These are phyloP conservation scores for Quercus tomentella DNA, from an alignment of 331 rosid genomes.

Conservation along the genomic window DNA sequence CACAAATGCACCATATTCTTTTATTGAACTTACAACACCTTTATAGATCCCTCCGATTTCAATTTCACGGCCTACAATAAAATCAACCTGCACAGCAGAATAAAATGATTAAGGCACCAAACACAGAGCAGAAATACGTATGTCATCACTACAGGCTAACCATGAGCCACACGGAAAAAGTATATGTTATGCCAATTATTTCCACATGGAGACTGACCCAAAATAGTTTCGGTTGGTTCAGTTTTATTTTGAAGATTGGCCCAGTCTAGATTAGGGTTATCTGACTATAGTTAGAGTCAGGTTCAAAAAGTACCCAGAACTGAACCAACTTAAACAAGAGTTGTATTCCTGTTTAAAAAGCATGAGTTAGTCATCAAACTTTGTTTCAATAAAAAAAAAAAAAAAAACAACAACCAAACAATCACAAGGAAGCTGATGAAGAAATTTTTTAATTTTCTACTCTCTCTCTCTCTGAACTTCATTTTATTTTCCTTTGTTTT, in stretches of 20 bases:
- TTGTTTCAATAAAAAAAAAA: no score
- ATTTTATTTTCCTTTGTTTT: not conserved
- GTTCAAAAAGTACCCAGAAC: not conserved
- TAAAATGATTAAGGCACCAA: constrained; percentile 1
- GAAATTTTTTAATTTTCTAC: not conserved
- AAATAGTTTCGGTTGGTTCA: not conserved
- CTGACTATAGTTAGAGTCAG: not conserved
- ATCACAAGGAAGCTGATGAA: not conserved
- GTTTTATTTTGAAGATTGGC: not conserved
- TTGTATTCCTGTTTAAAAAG: no score
- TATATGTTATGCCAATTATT: not conserved
- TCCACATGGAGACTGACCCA: not conserved
- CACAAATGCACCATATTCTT: constrained; percentile 95
- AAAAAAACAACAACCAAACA: no score
- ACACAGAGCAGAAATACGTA: not conserved
- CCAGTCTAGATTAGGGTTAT: not conserved
- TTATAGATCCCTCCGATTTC: constrained; percentile 88
- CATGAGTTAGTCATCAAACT: no score
- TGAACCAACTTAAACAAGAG: not conserved
- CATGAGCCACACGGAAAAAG: not conserved
- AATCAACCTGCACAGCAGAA: constrained; percentile 63
- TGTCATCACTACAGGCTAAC: not conserved
- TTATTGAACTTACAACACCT: constrained; percentile 60
- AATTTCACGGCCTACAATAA: constrained; percentile 84
- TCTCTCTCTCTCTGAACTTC: not conserved